phyloP scores from a whole-genome alignment of 306 rosid species.

The Vigna nakashimae region DNA sequence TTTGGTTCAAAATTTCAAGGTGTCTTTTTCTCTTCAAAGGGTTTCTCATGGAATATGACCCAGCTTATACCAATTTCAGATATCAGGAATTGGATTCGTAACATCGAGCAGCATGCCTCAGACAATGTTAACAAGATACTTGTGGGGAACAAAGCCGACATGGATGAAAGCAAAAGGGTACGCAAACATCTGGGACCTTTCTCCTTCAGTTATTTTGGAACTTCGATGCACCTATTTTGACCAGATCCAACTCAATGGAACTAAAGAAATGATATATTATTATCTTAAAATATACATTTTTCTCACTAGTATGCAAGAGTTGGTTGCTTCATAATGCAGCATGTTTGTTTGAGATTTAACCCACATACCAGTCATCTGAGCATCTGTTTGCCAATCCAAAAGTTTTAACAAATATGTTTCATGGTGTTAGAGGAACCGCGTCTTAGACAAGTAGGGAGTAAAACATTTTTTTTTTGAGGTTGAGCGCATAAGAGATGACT shows the following conservation, averaged over 20 bases:
- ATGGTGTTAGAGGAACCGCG: conserved; percentile 10
- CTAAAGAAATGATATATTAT: neutral
- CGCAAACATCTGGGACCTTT: conserved; percentile 33
- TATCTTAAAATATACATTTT: conserved; percentile 9
- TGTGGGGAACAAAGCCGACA: conserved; percentile 98
- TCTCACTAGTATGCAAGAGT: conserved; percentile 15
- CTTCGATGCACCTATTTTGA: conserved; percentile 15
- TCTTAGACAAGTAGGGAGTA: neutral
- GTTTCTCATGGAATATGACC: conserved; percentile 35
- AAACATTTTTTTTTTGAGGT: conserved; percentile 3
- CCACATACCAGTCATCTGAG: neutral
- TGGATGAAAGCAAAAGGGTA: conserved; percentile 97
- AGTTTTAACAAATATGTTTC: neutral
- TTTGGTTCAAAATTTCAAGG: conserved; percentile 37
- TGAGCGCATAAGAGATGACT: conserved; percentile 6
- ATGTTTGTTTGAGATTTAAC: conserved; percentile 13
- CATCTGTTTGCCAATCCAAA: conserved; percentile 2
- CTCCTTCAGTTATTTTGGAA: conserved; percentile 16
- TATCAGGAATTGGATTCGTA: conserved; percentile 94
- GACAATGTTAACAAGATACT: conserved; percentile 91
- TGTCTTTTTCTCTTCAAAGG: conserved; percentile 32
- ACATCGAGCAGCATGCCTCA: conserved; percentile 97
- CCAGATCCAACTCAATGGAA: conserved; percentile 19
- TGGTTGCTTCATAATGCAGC: conserved; percentile 6
- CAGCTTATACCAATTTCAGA: conserved; percentile 60